Percentiles rank a stretch among this genome's conserved stretches.
Conservation (phyloP, 2,329 filamentous ascomycete genomes). For the Pestalotiopsis sp. region DNA sequence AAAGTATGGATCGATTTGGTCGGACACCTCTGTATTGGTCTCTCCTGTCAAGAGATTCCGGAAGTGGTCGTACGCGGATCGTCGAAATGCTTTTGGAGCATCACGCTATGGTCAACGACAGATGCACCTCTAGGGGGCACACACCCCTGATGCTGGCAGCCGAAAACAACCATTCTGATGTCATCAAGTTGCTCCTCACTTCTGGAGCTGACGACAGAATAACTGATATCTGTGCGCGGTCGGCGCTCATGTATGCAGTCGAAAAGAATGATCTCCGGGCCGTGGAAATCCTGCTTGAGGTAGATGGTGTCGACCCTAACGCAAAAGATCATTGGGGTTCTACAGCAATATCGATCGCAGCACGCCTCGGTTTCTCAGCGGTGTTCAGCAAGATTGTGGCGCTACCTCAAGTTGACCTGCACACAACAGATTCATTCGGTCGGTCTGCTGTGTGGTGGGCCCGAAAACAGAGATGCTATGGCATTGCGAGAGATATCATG, state of each 20-base stretch:
- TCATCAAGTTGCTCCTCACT: background rate
- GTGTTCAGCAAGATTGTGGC: too few species aligned
- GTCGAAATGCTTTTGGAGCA: too few species aligned
- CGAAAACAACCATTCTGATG: background rate
- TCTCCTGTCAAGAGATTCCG: too few species aligned
- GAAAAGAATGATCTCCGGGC: background rate
- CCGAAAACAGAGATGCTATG: background rate
- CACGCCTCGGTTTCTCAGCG: background rate
- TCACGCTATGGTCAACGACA: background rate
- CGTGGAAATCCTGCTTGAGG: background rate
- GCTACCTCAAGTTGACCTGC: too few species aligned
- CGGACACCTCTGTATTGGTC: too few species aligned
- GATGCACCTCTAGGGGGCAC: background rate
- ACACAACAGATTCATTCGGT: background rate
- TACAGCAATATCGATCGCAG: background rate
- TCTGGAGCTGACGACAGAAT: background rate
- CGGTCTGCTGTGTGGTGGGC: background rate
- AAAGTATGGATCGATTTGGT: slow-evolving; percentile 26
- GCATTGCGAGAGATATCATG: background rate
- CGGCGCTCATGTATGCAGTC: background rate
- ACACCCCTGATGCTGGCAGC: background rate
- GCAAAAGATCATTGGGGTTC: background rate
- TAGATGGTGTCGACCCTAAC: background rate
- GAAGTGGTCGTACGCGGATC: too few species aligned
- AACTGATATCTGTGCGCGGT: background rate